These are phyloP conservation scores for Middelhovenomyces tepae DNA, from an alignment of 805 yeast species.

Conservation along the genomic window DNA sequence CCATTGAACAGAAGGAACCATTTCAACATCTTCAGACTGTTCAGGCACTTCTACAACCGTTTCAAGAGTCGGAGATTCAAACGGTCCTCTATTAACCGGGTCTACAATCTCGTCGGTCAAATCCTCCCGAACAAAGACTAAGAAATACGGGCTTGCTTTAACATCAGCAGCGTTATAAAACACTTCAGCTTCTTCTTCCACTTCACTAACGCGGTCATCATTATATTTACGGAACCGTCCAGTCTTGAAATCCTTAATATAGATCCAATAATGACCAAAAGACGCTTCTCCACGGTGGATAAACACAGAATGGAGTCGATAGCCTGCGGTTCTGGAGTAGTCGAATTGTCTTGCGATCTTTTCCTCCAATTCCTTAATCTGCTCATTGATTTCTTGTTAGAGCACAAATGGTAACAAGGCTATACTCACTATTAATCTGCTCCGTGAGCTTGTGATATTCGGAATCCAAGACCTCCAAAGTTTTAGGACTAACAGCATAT, in stretches of 20 bases:
- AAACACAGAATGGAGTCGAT: constrained; percentile 81
- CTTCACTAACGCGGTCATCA: constrained; percentile 90
- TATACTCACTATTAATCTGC: no score
- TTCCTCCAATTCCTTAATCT: constrained; percentile 39
- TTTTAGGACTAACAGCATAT: constrained; percentile 1
- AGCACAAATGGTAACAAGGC: no score
- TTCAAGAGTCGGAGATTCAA: no score
- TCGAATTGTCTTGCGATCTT: constrained; percentile 54
- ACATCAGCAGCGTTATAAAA: constrained; percentile 28
- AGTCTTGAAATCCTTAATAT: constrained; percentile 66
- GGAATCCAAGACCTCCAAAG: neutral
- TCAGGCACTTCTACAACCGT: constrained; percentile 1
- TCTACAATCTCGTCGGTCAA: constrained; percentile 29
- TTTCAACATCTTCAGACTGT: neutral
- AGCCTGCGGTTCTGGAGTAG: constrained; percentile 55
- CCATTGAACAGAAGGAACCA: constrained; percentile 1
- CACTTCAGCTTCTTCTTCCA: constrained; percentile 41
- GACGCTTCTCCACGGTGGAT: constrained; percentile 94
- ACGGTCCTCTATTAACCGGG: constrained; percentile 4
- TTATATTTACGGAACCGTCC: constrained; percentile 80
- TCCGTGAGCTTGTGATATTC: neutral
- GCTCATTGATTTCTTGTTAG: constrained; percentile 25
- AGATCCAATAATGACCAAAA: constrained; percentile 96
- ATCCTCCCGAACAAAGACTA: constrained; percentile 71
- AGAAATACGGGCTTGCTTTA: constrained; percentile 90